Evolutionary conservation across 495 filamentous ascomycete species (phyloP), one percentile per base, ranked within the genome.

Genomic region (Clohesyomyces aquaticus): DNA sequence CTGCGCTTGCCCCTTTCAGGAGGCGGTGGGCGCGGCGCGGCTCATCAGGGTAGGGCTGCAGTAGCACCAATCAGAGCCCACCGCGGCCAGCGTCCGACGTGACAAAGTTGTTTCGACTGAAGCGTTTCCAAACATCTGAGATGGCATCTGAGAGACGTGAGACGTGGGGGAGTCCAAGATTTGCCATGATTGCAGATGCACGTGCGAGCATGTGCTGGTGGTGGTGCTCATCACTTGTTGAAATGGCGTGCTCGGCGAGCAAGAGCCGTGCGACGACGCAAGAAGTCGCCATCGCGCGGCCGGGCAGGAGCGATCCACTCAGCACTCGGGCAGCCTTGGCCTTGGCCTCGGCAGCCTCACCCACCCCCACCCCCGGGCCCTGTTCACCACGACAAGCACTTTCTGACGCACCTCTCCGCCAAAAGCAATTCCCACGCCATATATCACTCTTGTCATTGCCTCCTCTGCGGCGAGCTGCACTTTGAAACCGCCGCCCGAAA

Each of bases 221-320:
- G 4, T n/a, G 52, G 52, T 55, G 52, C 52, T 55, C 52, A 55
- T 55, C 22, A 12, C 4, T n/a, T 35, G 3, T 4, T 6, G 4
- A 4, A 16, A 55, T 55, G 52, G 52, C 52, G 52, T 55, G 52
- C 52, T 55, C 18, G 52, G 27, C 32, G 27, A n/a, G 16, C 4
- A 47, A 9, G 32, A 38, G 32, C n/a, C n/a, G n/a, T n/a, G n/a
- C n/a, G 14, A 38, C 32, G 32, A 14, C 6, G 6, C 32, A 6
- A 14, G 6, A 6, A 38, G 32, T 38, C 32, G 32, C 32, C 32
- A 38, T 38, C 32, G 32, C 6, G n/a, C n/a, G n/a, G n/a, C n/a
- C n/a, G n/a, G n/a, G n/a, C n/a, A n/a, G n/a, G n/a, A n/a, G n/a
- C n/a, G n/a, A n/a, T n/a, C n/a, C n/a, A n/a, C n/a, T n/a, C n/a